phyloP scores from a whole-genome alignment of 352 stramenopile species.

The Globisporangium barbulae region DNA sequence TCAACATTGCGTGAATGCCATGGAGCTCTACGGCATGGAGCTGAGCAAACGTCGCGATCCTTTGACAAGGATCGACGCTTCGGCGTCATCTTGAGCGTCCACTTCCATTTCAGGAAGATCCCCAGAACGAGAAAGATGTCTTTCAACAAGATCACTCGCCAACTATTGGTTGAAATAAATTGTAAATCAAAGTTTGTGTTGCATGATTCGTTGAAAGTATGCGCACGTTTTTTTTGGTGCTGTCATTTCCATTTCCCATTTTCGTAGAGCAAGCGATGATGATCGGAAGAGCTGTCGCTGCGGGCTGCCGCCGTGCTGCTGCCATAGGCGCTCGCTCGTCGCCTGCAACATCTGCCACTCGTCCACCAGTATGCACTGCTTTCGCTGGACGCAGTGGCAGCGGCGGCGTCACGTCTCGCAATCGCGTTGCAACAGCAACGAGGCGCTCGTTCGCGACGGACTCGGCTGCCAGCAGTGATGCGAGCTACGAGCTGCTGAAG shows the following conservation, averaged over 20 bases:
- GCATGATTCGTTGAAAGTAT: not conserved
- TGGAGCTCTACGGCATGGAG: too few relatives aligned
- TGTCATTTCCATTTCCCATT: not conserved
- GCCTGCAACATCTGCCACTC: not conserved
- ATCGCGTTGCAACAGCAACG: not conserved
- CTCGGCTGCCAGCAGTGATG: not conserved
- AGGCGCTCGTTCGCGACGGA: constrained; percentile 8
- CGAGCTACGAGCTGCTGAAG: constrained; percentile 47
- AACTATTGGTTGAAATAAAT: not conserved
- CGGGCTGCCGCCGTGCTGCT: not conserved
- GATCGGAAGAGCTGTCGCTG: not conserved
- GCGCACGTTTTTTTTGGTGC: not conserved
- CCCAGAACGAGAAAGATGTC: not conserved
- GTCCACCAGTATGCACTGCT: too few relatives aligned
- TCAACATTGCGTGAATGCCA: too few relatives aligned
- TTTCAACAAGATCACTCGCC: not conserved
- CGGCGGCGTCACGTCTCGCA: not conserved
- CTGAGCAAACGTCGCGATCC: too few relatives aligned
- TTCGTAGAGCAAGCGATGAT: not conserved
- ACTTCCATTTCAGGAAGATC: not conserved
- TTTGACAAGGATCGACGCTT: too few relatives aligned
- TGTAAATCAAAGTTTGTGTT: not conserved
- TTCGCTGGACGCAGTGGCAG: not conserved
- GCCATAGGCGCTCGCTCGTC: not conserved
- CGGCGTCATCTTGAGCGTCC: too few relatives aligned